Base-by-base conservation (phyloP, 2,329 filamentous ascomycete genomes). In the Ophiostoma perfectum region DNA sequence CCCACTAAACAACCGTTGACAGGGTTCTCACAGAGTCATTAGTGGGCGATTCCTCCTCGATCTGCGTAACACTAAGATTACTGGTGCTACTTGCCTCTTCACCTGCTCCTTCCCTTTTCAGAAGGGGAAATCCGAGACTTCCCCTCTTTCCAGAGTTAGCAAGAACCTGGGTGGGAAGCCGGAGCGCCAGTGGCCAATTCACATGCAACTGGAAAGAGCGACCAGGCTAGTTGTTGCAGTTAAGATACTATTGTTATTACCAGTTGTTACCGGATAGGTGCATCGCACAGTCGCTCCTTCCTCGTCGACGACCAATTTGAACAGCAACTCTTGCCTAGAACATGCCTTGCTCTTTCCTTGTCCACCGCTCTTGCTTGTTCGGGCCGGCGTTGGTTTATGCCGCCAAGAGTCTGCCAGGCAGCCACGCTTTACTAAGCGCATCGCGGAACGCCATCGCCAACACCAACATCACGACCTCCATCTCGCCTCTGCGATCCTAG, bases 111-210 rank as follows among this genome's bases (percentile, higher is more conserved):
- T 55, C 49, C 49, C 27, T 38, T 12, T 16, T 44, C 12, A 52
- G 44, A 14, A 55, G 18, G 18, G n/a, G 1, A 55, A 27, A 8
- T 14, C 49, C 66, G 38, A 67, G n/a, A 11, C 12, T 60, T 44
- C 66, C 66, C 67, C 64, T 66, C 67, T 64, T 68, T 64, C 67
- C 67, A 68, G 52, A 68, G 64, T 63, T 66, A 42, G 64, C 42
- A 68, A 47, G 64, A 66, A 66, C 64, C 52, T 69, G 67, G 64
- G 36, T 66, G 42, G 27, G 18, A 18, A 9, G 4, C 63, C 65
- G 16, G 42, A 62, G 27, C 27, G 27, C 27, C 27, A 58, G 65
- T 45, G 65, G 49, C n/a, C 49, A 55, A 18, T 55, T 55, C 14
- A 27, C 49, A 27, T 55, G n/a, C 49, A 55, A 55, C 12, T 27